phyloP scores from a whole-genome alignment of 2,329 filamentous ascomycete species.

The Ilyonectria robusta region DNA sequence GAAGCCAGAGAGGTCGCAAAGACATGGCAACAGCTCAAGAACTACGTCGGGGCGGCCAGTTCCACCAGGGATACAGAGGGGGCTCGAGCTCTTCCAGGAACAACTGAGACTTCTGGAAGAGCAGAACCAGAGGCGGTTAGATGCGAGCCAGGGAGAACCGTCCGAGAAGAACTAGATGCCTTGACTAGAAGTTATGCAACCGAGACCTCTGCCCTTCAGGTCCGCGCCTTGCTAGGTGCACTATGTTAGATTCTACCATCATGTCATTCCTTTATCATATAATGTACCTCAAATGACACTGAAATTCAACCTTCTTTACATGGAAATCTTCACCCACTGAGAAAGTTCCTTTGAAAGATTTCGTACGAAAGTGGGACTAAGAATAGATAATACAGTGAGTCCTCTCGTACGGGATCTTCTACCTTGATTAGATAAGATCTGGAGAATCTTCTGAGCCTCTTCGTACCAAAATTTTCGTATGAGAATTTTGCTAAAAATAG shows the following conservation, averaged over 20 bases:
- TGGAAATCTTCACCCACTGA: background rate
- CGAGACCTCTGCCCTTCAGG: background rate
- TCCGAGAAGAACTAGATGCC: conserved; percentile 42
- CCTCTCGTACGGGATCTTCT: too few relatives aligned
- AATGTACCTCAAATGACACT: background rate
- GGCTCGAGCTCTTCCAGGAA: background rate
- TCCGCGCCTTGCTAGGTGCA: background rate
- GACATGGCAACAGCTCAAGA: too few relatives aligned
- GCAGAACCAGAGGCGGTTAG: background rate
- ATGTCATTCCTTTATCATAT: background rate
- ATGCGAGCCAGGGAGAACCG: too few relatives aligned
- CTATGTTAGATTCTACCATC: background rate
- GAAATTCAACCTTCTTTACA: background rate
- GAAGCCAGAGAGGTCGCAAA: too few relatives aligned
- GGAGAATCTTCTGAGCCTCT: too few relatives aligned
- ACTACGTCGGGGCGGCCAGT: background rate
- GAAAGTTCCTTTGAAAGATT: background rate
- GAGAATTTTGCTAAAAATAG: too few relatives aligned
- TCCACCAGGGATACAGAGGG: background rate
- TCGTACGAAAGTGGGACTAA: too few relatives aligned
- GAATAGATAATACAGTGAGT: background rate
- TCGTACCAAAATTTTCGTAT: too few relatives aligned
- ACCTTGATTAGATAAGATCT: too few relatives aligned
- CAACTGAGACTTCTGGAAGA: background rate
- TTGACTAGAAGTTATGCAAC: background rate